Evolutionary conservation across 2,329 filamentous ascomycete genomes (phyloP).

Genomic region (Aspergillus amoenus): DNA sequence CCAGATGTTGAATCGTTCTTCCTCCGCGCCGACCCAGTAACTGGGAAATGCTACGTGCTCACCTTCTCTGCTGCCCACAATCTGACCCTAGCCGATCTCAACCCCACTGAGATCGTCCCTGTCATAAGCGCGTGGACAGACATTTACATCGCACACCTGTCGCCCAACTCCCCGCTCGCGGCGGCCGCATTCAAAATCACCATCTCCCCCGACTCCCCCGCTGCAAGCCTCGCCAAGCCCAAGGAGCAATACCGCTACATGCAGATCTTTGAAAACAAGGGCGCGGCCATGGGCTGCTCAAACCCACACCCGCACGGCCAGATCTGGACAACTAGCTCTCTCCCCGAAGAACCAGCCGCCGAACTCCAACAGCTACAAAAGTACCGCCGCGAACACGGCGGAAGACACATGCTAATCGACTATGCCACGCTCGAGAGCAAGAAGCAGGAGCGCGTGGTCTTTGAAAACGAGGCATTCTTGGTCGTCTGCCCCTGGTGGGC

Average conservation of each 20-base stretch:
- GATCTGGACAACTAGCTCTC: conserved; percentile 86
- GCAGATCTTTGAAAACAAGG: conserved; percentile 99
- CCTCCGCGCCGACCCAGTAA: conserved; percentile 80
- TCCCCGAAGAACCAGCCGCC: conserved; percentile 83
- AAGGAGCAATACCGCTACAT: conserved; percentile 86
- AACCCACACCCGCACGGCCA: conserved; percentile 98
- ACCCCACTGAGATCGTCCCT: conserved; percentile 71
- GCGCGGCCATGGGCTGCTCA: conserved; percentile 95
- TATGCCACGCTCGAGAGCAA: conserved; percentile 80
- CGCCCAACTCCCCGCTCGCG: conserved; percentile 66
- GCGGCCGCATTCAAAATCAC: conserved; percentile 47
- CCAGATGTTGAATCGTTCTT: conserved; percentile 72
- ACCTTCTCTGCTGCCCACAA: conserved; percentile 92
- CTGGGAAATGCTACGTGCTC: conserved; percentile 93
- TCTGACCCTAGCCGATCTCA: conserved; percentile 87
- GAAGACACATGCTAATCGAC: conserved; percentile 76
- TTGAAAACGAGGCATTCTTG: conserved; percentile 80
- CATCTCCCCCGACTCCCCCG: conserved; percentile 48
- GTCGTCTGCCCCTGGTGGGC: conserved; percentile 98
- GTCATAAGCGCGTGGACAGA: conserved; percentile 89
- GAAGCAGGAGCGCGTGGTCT: conserved; percentile 83
- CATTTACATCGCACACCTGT: conserved; percentile 80
- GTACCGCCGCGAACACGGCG: conserved; percentile 71
- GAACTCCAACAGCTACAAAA: conserved; percentile 77
- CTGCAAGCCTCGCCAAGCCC: conserved; percentile 52